Evolutionary conservation across 1,139 yeast genomes (phyloP).

Genomic region (Yamadazyma atlantica): DNA sequence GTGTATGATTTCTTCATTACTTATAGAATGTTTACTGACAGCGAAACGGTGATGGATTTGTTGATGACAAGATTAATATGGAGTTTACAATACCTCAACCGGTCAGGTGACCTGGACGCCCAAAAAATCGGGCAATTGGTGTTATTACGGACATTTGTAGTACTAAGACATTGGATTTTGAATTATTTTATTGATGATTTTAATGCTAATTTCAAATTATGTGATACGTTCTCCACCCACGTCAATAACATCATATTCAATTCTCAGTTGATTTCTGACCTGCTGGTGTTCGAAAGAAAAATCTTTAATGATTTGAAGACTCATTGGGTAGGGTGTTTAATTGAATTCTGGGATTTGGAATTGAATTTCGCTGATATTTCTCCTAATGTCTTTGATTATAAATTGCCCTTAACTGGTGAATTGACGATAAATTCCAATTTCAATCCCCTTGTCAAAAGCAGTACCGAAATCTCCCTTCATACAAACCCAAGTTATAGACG

Average conservation of each 20-base stretch:
- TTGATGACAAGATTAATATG: conserved; percentile 68
- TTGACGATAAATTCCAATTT: conserved; percentile 14
- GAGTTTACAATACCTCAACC: conserved; percentile 57
- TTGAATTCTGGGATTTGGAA: conserved; percentile 37
- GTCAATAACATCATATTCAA: conserved; percentile 46
- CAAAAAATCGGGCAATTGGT: conserved; percentile 64
- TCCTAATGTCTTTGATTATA: conserved; percentile 21
- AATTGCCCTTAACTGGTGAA: conserved; percentile 30
- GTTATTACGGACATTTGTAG: conserved; percentile 82
- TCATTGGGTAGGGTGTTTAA: conserved; percentile 38
- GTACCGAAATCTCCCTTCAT: conserved; percentile 41
- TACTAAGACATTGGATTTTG: conserved; percentile 83
- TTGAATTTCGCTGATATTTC: conserved; percentile 17
- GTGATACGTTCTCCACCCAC: conserved; percentile 48
- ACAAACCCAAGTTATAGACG: conserved; percentile 54
- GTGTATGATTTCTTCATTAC: conserved; percentile 85
- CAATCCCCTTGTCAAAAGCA: conserved; percentile 30
- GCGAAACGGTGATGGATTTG: conserved; percentile 57
- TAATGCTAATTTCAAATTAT: conserved; percentile 42
- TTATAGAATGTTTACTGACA: conserved; percentile 66
- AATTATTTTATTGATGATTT: conserved; percentile 77
- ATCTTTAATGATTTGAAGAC: conserved; percentile 43
- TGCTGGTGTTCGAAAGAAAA: conserved; percentile 39
- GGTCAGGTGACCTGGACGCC: conserved; percentile 27
- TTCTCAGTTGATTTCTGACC: conserved; percentile 27